Evolutionary conservation across 768 basidiomycete species (phyloP).

Genomic region (Tephrocybe sp.): DNA sequence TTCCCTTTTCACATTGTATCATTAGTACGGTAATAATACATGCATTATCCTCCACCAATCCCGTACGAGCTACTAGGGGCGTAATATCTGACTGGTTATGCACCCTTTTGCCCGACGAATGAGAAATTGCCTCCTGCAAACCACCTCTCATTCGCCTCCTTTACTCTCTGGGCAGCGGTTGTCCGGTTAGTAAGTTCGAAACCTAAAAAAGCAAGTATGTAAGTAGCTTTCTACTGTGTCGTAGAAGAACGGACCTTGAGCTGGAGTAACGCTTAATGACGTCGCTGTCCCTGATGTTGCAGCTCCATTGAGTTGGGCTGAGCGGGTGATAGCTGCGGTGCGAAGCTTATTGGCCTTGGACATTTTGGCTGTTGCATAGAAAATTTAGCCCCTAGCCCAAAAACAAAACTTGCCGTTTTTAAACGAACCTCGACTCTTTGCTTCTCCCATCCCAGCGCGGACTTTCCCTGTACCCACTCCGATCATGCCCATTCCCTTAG

Average conservation of each 20-base stretch:
- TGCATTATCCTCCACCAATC: background rate
- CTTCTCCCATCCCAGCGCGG: conserved; percentile 82
- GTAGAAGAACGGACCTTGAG: conserved; percentile 67
- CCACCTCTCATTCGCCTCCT: conserved; percentile 97
- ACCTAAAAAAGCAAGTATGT: conserved; percentile 43
- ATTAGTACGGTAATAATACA: conserved; percentile 28
- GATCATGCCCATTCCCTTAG: conserved; percentile 98
- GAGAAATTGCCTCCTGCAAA: conserved; percentile 87
- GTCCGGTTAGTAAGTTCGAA: conserved; percentile 94
- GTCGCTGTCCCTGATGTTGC: conserved; percentile 84
- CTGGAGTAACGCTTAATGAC: conserved; percentile 91
- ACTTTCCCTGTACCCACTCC: conserved; percentile 86
- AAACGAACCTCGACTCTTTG: conserved; percentile 83
- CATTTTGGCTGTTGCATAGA: conserved; percentile 71
- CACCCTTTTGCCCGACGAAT: conserved; percentile 60
- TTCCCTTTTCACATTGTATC: conserved; percentile 28
- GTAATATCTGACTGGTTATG: background rate
- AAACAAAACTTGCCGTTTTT: conserved; percentile 5
- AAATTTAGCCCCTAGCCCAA: background rate
- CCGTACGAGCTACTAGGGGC: background rate
- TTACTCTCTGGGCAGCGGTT: conserved; percentile 82
- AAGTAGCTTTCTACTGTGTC: background rate
- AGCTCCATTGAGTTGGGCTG: conserved; percentile 53
- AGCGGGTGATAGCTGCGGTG: conserved; percentile 78
- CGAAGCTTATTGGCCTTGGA: conserved; percentile 93